These are phyloP conservation scores for Neurospora discreta DNA, from an alignment of 495 filamentous ascomycete genomes.

Conservation along the genomic window DNA sequence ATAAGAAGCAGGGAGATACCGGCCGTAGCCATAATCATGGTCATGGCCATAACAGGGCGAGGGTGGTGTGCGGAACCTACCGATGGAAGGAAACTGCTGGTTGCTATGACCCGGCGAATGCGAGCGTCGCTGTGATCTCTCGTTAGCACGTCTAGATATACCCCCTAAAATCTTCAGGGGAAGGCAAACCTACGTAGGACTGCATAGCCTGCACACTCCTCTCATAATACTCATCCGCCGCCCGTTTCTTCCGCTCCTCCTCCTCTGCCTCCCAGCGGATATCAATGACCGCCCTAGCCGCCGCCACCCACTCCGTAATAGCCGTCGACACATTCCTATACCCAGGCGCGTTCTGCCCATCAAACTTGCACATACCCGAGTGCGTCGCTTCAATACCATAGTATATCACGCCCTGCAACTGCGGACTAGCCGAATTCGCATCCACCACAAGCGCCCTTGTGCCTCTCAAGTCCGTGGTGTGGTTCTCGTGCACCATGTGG, in stretches of 20 bases:
- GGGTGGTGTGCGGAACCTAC: conserved; percentile 12
- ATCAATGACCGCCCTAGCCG: conserved; percentile 45
- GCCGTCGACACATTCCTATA: conserved; percentile 64
- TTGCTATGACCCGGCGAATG: conserved; percentile 1
- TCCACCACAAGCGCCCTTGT: conserved; percentile 55
- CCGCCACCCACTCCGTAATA: conserved; percentile 54
- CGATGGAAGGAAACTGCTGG: conserved; percentile 5
- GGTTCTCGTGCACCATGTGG: conserved; percentile 55
- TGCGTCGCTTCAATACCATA: conserved; percentile 77
- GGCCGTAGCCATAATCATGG: neutral
- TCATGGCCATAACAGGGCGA: neutral
- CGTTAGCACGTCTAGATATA: neutral
- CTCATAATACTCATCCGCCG: conserved; percentile 32
- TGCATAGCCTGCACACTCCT: conserved; percentile 14
- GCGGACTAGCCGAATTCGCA: conserved; percentile 61
- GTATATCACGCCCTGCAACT: conserved; percentile 60
- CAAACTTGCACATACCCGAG: conserved; percentile 82
- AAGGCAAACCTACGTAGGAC: conserved; percentile 25
- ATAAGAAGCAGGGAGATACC: neutral
- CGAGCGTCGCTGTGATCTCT: neutral
- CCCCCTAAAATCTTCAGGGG: neutral
- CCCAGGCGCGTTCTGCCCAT: conserved; percentile 57
- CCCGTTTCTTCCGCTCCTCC: conserved; percentile 35
- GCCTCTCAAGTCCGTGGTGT: conserved; percentile 53
- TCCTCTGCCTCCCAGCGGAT: conserved; percentile 56